A percentile compares a stretch with the other conserved stretches of the same genome.
These are phyloP conservation scores for Laguncularia racemosa DNA, from an alignment of 345 rosid species.

Conservation along the genomic window DNA sequence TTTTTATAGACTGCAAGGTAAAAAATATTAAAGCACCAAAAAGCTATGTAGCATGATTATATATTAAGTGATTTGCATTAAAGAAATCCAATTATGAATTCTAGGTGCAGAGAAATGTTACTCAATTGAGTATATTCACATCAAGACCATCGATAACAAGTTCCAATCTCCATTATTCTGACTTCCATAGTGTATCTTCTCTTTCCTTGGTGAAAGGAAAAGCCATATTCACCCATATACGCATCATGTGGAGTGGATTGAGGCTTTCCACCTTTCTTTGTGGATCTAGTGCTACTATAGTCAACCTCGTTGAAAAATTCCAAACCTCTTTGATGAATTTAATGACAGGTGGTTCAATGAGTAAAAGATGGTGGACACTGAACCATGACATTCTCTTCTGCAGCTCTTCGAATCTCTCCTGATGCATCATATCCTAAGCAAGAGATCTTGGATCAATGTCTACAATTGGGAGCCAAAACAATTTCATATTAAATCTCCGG, in stretches of 20 bases:
- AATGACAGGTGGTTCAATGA: conserved; percentile 18
- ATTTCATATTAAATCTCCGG: conserved; percentile 15
- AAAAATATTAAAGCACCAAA: too few species aligned
- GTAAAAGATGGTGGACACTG: conserved; percentile 20
- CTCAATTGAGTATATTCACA: conserved; percentile 16
- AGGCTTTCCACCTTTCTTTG: conserved; percentile 16
- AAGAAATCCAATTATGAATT: neutral
- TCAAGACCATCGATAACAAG: conserved; percentile 23
- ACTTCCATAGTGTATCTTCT: conserved; percentile 26
- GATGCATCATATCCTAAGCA: conserved; percentile 18
- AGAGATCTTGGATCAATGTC: conserved; percentile 12
- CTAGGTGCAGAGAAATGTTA: conserved; percentile 4
- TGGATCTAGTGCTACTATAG: conserved; percentile 25
- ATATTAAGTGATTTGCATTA: neutral
- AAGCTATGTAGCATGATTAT: neutral
- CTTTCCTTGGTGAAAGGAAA: conserved; percentile 18
- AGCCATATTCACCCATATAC: conserved; percentile 24
- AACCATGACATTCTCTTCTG: conserved; percentile 26
- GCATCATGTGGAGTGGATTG: conserved; percentile 26
- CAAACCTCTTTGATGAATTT: conserved; percentile 29
- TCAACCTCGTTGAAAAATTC: conserved; percentile 13
- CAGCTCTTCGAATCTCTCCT: conserved; percentile 14
- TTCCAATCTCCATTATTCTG: conserved; percentile 22
- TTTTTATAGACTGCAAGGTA: too few species aligned
- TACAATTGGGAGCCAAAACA: conserved; percentile 43